Evolutionary conservation across 1,284 basidiomycete species (phyloP), one percentile per base, ranked within the genome.

Genomic region (Cryptococcus floricola): DNA sequence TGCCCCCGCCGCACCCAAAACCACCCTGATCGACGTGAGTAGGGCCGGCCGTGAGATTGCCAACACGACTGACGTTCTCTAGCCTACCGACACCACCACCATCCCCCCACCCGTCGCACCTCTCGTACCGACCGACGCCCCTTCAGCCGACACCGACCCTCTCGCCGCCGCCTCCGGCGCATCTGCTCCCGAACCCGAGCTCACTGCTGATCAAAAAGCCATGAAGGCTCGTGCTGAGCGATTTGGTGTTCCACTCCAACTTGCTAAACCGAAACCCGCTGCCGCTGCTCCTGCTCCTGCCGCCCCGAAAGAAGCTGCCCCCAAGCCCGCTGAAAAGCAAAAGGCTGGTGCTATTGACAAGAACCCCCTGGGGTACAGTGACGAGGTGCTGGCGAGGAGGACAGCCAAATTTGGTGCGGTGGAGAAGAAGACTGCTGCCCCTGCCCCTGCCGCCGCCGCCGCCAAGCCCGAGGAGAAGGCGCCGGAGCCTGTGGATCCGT

Each of bases 211-310:
- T 55, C 65, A 75, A 66, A 63, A 69, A 67, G 70, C 69, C 13
- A 64, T 68, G 56, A 73, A 73, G 58, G 68, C 69, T 4, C 70
- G 77, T 31, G 73, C 73, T 1, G 76, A 73, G 45, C 63, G 74
- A 53, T 79, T 79, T 57, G 76, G 76, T 8, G 56, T 72, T 44
- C 64, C 70, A 5, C 71, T 69, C 64, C 67, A 69, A 59, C 68
- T 67, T 18, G 62, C 66, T 42, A 44, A 65, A 18, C 27, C 64
- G 14, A 48, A 58, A n/a, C 18, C 59, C 12, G 16, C 65, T 31
- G 53, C 61, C 37, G 41, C 63, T 4, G 39, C 46, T 10, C 27
- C 63, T 4, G 39, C 46, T 10, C 27, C 53, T 13, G 43, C 48
- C 13, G 60, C 54, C 28, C 39, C 60, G 18, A 56, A 62, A 45